Conservation (phyloP, 805 yeast species). For the Kazachstania africana region DNA sequence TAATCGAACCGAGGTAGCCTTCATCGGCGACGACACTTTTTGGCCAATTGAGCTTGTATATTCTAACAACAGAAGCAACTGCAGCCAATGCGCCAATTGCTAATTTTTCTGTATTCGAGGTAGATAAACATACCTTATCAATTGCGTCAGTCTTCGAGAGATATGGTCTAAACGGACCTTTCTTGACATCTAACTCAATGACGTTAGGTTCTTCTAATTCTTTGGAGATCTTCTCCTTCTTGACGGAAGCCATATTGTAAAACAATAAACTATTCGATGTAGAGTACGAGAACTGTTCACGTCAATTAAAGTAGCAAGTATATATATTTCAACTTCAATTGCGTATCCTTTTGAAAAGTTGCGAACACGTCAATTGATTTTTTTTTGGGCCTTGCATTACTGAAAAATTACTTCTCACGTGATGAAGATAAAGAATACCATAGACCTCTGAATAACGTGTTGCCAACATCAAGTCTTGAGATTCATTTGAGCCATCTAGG, state of each 20-base stretch:
- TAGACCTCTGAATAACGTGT: no score
- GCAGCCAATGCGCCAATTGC: conserved; percentile 33
- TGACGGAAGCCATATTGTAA: not conserved
- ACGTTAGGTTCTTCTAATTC: conserved; percentile 16
- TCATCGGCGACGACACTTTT: conserved; percentile 82
- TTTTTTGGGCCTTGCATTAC: no score
- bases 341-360: no score
- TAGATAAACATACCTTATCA: conserved; percentile 30
- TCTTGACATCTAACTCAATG: conserved; percentile 34
- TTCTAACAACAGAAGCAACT: conserved; percentile 47
- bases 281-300: no score
- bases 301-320: no score
- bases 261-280: no score
- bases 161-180: conserved; percentile 46
- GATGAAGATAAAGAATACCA: no score
- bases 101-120: conserved; percentile 31
- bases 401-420: no score
- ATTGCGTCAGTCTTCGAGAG: conserved; percentile 40
- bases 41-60: conserved; percentile 52
- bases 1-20: conserved; percentile 88
- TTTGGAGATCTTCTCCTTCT: conserved; percentile 3
- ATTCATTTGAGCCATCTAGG: no score
- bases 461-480: no score
- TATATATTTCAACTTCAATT: no score
- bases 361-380: no score